A percentile compares a stretch with the other conserved stretches of the same genome.
Evolutionary conservation across 345 rosid genomes (phyloP).

Genomic region (Conringia planisiliqua): DNA sequence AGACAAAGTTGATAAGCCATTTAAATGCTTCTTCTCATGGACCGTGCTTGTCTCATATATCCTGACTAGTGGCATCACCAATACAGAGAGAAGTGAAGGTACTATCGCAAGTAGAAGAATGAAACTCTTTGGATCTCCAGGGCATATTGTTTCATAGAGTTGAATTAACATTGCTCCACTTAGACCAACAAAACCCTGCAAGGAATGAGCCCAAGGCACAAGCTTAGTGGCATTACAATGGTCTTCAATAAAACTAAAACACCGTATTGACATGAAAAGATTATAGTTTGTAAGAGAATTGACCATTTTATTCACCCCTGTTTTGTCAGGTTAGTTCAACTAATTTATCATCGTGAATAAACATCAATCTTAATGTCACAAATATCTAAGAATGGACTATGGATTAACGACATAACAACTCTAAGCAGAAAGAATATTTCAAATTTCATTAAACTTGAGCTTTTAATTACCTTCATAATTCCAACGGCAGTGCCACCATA

Average conservation of each 20-base stretch:
- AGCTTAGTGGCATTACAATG: not conserved
- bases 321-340: not conserved
- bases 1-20: conserved; percentile 64
- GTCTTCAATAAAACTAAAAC: not conserved
- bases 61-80: conserved; percentile 59
- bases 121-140: conserved; percentile 53
- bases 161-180: conserved; percentile 81
- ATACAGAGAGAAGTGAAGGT: conserved; percentile 54
- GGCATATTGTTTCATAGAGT: conserved; percentile 48
- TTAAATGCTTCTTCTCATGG: conserved; percentile 67
- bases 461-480: conserved; percentile 39
- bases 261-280: not conserved
- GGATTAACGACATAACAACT: not conserved
- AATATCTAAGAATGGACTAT: not conserved
- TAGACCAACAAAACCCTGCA: conserved; percentile 82
- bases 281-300: too few species aligned
- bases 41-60: conserved; percentile 42
- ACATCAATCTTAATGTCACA: not conserved
- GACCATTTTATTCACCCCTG: not conserved
- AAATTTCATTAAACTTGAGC: not conserved
- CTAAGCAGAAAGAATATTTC: not conserved
- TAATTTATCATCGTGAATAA: not conserved
- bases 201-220: not conserved
- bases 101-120: conserved; percentile 66
- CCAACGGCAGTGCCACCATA: conserved; percentile 52